These are phyloP conservation scores for Anethum foeniculum DNA, from an alignment of 140 eudicot species.

Conservation along the genomic window DNA sequence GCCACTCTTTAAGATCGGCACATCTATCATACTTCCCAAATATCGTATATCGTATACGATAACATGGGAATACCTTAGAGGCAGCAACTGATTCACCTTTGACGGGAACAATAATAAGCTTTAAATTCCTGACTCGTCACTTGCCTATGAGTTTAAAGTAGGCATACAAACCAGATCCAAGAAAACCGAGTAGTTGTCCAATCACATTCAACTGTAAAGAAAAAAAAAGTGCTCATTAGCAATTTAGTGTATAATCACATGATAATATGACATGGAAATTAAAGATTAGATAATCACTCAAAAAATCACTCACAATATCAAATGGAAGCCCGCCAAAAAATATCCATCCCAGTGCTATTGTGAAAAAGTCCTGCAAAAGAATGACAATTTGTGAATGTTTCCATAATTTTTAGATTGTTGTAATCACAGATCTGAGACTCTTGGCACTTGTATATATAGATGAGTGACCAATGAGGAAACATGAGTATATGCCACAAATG, in stretches of 20 bases:
- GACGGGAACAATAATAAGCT: background rate
- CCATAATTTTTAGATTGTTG: background rate
- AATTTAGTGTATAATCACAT: background rate
- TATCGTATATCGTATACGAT: background rate
- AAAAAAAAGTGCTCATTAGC: background rate
- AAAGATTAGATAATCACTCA: slow-evolving; percentile 28
- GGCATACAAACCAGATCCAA: slow-evolving; percentile 91
- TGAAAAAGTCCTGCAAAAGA: slow-evolving; percentile 69
- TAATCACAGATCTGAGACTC: background rate
- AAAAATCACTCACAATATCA: slow-evolving; percentile 72
- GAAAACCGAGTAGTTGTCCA: slow-evolving; percentile 79
- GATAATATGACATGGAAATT: background rate
- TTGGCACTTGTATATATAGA: background rate
- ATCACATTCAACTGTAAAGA: slow-evolving; percentile 66
- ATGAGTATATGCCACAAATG: background rate
- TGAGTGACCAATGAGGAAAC: background rate
- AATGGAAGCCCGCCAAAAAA: slow-evolving; percentile 98
- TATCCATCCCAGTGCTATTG: slow-evolving; percentile 76
- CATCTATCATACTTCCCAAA: background rate
- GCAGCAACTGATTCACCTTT: slow-evolving; percentile 3
- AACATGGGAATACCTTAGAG: slow-evolving; percentile 8
- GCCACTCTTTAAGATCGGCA: background rate
- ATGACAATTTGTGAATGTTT: background rate
- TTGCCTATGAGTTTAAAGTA: slow-evolving; percentile 70
- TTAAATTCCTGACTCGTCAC: slow-evolving; percentile 16